Evolutionary conservation across 306 rosid genomes (phyloP).

Genomic region (Clitoria ternatea): DNA sequence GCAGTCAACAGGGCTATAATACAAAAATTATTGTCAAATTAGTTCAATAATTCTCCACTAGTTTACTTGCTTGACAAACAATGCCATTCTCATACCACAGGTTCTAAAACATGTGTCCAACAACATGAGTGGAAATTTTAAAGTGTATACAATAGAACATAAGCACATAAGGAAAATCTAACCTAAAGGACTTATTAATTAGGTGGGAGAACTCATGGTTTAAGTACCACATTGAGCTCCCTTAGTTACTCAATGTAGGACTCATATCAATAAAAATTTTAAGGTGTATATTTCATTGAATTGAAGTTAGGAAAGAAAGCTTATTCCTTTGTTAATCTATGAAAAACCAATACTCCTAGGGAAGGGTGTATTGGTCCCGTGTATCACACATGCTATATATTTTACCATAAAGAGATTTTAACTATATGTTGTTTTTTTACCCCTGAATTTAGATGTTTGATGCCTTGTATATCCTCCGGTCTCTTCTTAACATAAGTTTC

Average conservation of each 20-base stretch:
- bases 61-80: neutral
- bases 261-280: no score
- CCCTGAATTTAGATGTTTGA: neutral
- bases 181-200: no score
- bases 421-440: neutral
- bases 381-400: no score
- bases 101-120: neutral
- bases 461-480: no score
- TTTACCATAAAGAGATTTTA: neutral
- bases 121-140: neutral
- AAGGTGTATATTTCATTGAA: no score
- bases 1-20: slow-evolving; percentile 94
- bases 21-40: slow-evolving; percentile 14
- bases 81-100: neutral
- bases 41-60: neutral
- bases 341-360: neutral
- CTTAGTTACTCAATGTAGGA: no score
- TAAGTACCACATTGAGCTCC: no score
- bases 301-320: neutral
- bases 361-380: neutral
- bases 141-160: no score
- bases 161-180: no score
- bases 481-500: neutral
- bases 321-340: neutral
- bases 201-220: no score